Conservation (phyloP, 805 yeast genomes). For the Saturnispora gosingensis region DNA sequence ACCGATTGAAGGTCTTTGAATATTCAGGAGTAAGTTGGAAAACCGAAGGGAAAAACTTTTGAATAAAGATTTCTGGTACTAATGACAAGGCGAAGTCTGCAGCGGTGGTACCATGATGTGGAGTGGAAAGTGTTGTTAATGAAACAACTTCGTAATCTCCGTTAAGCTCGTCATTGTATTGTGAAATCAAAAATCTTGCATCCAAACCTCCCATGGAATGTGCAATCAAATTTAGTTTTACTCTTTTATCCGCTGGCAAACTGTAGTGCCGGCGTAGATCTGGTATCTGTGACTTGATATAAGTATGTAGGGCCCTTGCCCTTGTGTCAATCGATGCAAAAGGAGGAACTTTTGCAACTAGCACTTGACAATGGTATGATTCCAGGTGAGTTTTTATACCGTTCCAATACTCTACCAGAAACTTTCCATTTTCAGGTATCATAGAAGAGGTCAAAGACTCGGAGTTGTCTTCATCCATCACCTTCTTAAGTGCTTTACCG, state of each 20-base stretch:
- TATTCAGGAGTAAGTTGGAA: conserved; percentile 54
- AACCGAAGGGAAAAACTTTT: conserved; percentile 32
- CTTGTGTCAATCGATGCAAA: conserved; percentile 67
- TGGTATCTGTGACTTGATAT: conserved; percentile 30
- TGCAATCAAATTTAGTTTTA: conserved; percentile 66
- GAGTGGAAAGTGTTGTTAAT: conserved; percentile 79
- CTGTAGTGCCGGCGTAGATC: conserved; percentile 15
- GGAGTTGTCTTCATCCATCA: conserved; percentile 10
- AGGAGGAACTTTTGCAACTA: conserved; percentile 74
- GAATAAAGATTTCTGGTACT: conserved; percentile 15
- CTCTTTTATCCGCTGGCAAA: conserved; percentile 25
- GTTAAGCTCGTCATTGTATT: conserved; percentile 38
- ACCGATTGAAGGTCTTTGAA: conserved; percentile 44
- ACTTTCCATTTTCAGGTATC: conserved; percentile 21
- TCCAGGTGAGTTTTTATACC: conserved; percentile 62
- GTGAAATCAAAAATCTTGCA: conserved; percentile 62
- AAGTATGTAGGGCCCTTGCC: conserved; percentile 46
- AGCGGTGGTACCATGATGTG: conserved; percentile 78
- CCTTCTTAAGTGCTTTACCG: neutral
- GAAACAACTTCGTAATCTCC: conserved; percentile 43
- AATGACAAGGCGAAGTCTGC: conserved; percentile 54
- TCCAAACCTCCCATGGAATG: conserved; percentile 96
- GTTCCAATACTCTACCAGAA: conserved; percentile 65
- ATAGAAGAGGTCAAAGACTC: neutral
- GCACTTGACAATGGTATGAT: conserved; percentile 54